phyloP scores from a whole-genome alignment of 2,329 filamentous ascomycete genomes.

The Dothideomycetidae sp. region DNA sequence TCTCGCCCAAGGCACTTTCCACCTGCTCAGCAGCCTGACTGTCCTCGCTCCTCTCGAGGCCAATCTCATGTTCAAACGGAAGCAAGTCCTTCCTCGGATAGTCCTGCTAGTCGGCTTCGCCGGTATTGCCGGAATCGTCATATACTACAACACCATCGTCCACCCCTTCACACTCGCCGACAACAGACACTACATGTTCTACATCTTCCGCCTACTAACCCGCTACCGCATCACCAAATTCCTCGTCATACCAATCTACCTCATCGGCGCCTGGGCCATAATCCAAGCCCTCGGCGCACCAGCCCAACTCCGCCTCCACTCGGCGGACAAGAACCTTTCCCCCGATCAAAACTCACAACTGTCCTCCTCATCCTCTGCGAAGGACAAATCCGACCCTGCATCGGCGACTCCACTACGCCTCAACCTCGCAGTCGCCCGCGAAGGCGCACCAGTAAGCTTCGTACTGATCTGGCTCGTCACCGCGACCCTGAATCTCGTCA shows the following conservation, averaged over 20 bases:
- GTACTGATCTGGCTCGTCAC: slow-evolving; percentile 51
- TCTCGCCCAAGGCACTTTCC: slow-evolving; percentile 25
- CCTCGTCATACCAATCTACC: slow-evolving; percentile 54
- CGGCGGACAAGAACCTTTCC: slow-evolving; percentile 9
- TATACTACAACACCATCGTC: slow-evolving; percentile 79
- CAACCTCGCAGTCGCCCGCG: slow-evolving; percentile 11
- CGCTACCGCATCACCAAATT: slow-evolving; percentile 49
- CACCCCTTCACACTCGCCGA: slow-evolving; percentile 94
- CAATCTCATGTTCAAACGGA: slow-evolving; percentile 22
- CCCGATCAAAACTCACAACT: no score
- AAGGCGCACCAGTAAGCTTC: slow-evolving; percentile 32
- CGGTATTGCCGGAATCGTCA: slow-evolving; percentile 33
- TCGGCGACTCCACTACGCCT: slow-evolving; percentile 5
- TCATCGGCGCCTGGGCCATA: slow-evolving; percentile 52
- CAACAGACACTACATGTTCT: slow-evolving; percentile 95
- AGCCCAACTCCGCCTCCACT: slow-evolving; percentile 10
- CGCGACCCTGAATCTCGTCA: slow-evolving; percentile 64
- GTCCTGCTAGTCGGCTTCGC: slow-evolving; percentile 25
- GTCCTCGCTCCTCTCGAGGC: slow-evolving; percentile 18
- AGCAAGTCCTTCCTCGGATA: slow-evolving; percentile 24
- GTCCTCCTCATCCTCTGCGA: background rate
- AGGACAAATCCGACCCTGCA: slow-evolving; percentile 1
- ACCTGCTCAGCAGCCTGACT: slow-evolving; percentile 16
- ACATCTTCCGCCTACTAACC: slow-evolving; percentile 69
- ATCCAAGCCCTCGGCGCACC: slow-evolving; percentile 47